phyloP scores from a whole-genome alignment of 768 basidiomycete genomes.

The Leccinum incarnatum region DNA sequence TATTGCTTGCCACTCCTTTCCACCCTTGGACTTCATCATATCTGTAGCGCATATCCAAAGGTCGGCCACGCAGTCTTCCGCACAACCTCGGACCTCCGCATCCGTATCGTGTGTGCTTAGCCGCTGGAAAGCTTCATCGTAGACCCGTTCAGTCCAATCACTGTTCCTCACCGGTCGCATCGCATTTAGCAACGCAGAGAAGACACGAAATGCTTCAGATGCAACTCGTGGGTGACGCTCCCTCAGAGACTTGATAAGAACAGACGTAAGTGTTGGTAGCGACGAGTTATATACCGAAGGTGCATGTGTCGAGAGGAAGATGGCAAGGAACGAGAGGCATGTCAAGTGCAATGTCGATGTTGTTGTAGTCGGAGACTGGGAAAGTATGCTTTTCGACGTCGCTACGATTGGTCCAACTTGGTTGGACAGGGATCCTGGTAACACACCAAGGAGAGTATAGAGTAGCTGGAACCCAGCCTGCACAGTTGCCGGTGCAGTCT shows the following conservation, averaged over 20 bases:
- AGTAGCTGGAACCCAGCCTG: constrained; percentile 87
- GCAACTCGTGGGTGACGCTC: constrained; percentile 90
- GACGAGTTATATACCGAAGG: constrained; percentile 55
- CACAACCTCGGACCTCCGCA: constrained; percentile 80
- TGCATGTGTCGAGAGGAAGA: constrained; percentile 72
- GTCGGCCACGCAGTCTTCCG: constrained; percentile 81
- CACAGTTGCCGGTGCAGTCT: constrained; percentile 71
- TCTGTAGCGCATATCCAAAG: constrained; percentile 87
- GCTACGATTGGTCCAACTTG: constrained; percentile 64
- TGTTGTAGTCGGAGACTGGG: constrained; percentile 67
- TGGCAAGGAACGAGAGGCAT: constrained; percentile 79
- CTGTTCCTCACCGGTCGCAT: constrained; percentile 63
- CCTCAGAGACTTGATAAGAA: constrained; percentile 66
- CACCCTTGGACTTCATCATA: constrained; percentile 55
- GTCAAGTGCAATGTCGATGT: constrained; percentile 82
- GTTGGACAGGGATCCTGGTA: constrained; percentile 77
- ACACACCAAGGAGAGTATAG: constrained; percentile 68
- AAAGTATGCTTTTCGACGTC: constrained; percentile 62
- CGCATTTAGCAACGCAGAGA: constrained; percentile 77
- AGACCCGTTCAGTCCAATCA: constrained; percentile 72
- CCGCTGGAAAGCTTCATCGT: constrained; percentile 67
- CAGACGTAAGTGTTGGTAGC: constrained; percentile 67
- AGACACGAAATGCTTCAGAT: constrained; percentile 84
- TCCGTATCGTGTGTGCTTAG: constrained; percentile 84
- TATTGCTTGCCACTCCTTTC: constrained; percentile 79